Conservation (phyloP, 1,284 basidiomycete genomes). For the Apiotrichum siamense region DNA sequence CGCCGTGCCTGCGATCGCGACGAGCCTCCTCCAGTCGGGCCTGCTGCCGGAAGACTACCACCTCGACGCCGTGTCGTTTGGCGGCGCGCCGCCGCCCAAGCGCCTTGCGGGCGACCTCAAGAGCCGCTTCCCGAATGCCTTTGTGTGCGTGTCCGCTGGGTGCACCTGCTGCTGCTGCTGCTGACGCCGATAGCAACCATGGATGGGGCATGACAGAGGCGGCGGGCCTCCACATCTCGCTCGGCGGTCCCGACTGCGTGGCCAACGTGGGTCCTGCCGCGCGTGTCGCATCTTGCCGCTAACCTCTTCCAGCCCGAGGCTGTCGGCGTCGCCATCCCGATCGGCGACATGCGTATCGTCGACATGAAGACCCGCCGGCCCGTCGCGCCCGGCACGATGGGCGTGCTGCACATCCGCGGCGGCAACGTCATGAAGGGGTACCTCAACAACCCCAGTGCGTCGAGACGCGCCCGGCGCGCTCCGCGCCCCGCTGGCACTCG, state of each 20-base stretch:
- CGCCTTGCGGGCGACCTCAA: slow-evolving; percentile 28
- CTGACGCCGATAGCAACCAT: slow-evolving; percentile 3
- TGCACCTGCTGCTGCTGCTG: too few relatives aligned
- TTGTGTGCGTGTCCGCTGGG: not conserved
- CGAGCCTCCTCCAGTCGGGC: slow-evolving; percentile 29
- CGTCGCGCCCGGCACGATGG: slow-evolving; percentile 21
- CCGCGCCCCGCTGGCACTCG: too few relatives aligned
- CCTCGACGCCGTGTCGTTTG: slow-evolving; percentile 38
- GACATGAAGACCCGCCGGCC: slow-evolving; percentile 23
- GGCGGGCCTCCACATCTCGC: slow-evolving; percentile 5
- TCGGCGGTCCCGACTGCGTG: slow-evolving; percentile 28
- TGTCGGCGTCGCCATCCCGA: slow-evolving; percentile 34
- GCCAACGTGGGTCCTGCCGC: slow-evolving; percentile 1
- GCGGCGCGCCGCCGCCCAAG: slow-evolving; percentile 38
- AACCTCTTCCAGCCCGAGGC: slow-evolving; percentile 5
- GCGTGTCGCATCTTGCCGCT: not conserved
- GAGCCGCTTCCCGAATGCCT: slow-evolving; percentile 28
- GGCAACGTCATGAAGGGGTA: slow-evolving; percentile 43
- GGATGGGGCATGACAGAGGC: slow-evolving; percentile 17
- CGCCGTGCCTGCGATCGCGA: slow-evolving; percentile 39
- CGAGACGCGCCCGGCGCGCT: not conserved
- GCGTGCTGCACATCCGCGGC: slow-evolving; percentile 35
- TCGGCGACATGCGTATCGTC: slow-evolving; percentile 33
- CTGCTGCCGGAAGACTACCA: slow-evolving; percentile 15
- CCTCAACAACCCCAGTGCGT: slow-evolving; percentile 11